phyloP scores from a whole-genome alignment of 495 filamentous ascomycete species.

The Hypomontagnella monticulosa region DNA sequence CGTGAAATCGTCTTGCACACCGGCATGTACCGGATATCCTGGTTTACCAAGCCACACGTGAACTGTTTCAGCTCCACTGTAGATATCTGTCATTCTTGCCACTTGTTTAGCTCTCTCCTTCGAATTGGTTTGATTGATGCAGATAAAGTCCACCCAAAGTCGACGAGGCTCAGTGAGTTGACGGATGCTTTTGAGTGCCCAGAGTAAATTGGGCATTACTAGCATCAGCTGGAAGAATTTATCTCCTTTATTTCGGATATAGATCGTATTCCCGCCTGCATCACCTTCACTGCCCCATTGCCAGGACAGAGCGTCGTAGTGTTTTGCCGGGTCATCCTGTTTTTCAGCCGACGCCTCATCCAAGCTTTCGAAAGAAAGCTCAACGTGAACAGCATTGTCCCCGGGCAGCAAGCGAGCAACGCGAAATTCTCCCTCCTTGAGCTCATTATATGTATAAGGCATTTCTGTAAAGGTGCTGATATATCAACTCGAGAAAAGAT shows the following conservation, averaged over 20 bases:
- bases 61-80: constrained; percentile 1
- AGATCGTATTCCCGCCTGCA: neutral
- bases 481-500: neutral
- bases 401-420: neutral
- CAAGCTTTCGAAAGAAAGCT: no score
- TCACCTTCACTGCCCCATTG: constrained; percentile 8
- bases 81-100: constrained; percentile 26
- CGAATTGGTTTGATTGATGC: constrained; percentile 1
- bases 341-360: no score
- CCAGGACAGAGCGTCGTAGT: constrained; percentile 13
- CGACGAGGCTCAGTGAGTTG: neutral
- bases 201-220: constrained; percentile 1
- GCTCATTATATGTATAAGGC: neutral
- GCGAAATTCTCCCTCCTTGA: neutral
- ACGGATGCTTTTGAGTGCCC: constrained; percentile 5
- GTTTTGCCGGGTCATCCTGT: neutral
- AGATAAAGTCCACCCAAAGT: constrained; percentile 8
- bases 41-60: constrained; percentile 26
- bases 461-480: no score
- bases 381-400: neutral
- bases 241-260: constrained; percentile 1
- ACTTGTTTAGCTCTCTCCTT: constrained; percentile 9
- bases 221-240: neutral
- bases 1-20: constrained; percentile 7
- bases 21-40: neutral